These are phyloP conservation scores for Eucalyptus regnans DNA, from an alignment of 345 rosid species.

Conservation along the genomic window DNA sequence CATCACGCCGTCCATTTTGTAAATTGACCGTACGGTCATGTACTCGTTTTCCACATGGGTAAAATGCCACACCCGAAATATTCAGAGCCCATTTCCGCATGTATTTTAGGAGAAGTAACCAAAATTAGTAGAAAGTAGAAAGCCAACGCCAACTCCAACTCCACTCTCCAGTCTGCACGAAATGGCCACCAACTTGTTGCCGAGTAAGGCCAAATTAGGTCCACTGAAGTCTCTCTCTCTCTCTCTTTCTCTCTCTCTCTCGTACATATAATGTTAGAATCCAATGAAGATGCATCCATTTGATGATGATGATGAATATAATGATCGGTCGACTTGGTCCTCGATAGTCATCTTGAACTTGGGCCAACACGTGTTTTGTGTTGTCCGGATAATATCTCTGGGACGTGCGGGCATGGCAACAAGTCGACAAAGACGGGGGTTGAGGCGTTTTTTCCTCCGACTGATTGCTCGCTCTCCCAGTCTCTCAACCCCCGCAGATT, in stretches of 20 bases:
- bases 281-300: background rate
- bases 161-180: background rate
- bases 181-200: background rate
- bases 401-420: background rate
- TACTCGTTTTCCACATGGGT: background rate
- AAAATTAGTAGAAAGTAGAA: background rate
- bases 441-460: background rate
- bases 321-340: background rate
- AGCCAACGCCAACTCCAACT: background rate
- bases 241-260: background rate
- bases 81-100: background rate
- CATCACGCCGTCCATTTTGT: background rate
- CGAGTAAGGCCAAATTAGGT: background rate
- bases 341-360: background rate
- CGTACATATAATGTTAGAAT: background rate
- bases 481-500: background rate
- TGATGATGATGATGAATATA: background rate
- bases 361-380: background rate
- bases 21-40: too few species aligned
- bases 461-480: background rate
- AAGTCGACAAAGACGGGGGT: background rate
- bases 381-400: background rate
- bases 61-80: background rate
- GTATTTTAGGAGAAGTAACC: background rate
- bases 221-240: background rate